A percentile compares a stretch with the other conserved stretches of the same genome.
phyloP scores from a whole-genome alignment of 495 filamentous ascomycete genomes.

The Lophiotrema nucula region DNA sequence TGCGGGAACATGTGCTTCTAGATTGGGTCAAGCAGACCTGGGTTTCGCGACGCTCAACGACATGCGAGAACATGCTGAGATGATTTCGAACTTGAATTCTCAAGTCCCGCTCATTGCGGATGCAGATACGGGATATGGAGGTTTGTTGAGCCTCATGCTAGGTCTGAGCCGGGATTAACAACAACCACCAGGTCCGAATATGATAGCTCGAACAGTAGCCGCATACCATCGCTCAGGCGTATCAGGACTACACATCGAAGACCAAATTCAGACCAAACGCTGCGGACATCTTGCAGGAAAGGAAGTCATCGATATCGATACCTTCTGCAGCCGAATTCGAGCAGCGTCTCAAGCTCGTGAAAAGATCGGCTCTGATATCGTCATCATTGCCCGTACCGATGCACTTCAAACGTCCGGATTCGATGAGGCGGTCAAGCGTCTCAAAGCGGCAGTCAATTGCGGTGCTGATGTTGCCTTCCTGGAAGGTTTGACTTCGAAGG shows the following conservation, averaged over 20 bases:
- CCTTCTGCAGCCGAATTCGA: slow-evolving; percentile 31
- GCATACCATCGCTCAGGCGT: slow-evolving; percentile 35
- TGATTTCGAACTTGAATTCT: slow-evolving; percentile 28
- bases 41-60: slow-evolving; percentile 28
- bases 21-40: slow-evolving; percentile 29
- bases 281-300: slow-evolving; percentile 40
- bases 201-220: background rate
- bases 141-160: no score
- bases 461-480: slow-evolving; percentile 37
- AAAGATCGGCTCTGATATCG: slow-evolving; percentile 30
- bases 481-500: slow-evolving; percentile 31
- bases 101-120: slow-evolving; percentile 26
- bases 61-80: slow-evolving; percentile 32
- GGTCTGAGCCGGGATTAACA: background rate
- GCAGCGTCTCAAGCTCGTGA: slow-evolving; percentile 20
- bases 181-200: background rate
- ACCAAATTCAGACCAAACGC: slow-evolving; percentile 39
- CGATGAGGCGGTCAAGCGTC: slow-evolving; percentile 29
- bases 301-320: slow-evolving; percentile 32
- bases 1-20: background rate
- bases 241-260: slow-evolving; percentile 39
- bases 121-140: slow-evolving; percentile 38
- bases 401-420: slow-evolving; percentile 33
- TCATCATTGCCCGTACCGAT: slow-evolving; percentile 39
- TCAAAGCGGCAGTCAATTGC: slow-evolving; percentile 26